These are phyloP conservation scores for Aspergillus fumigatiaffinis DNA, from an alignment of 2,329 filamentous ascomycete genomes.

Conservation along the genomic window DNA sequence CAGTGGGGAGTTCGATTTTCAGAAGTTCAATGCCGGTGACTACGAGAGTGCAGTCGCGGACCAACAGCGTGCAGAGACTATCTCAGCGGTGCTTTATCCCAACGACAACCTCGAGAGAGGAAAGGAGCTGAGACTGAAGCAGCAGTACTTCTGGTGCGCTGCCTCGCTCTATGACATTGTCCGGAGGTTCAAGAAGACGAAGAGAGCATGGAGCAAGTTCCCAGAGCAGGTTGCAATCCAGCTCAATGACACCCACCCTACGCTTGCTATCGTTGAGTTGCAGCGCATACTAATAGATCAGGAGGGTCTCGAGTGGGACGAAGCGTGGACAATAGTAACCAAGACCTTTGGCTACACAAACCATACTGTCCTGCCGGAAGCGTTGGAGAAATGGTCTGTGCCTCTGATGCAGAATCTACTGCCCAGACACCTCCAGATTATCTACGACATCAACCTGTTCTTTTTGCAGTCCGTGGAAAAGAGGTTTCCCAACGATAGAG, in stretches of 20 bases:
- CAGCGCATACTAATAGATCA: slow-evolving; percentile 87
- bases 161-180: slow-evolving; percentile 96
- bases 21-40: slow-evolving; percentile 97
- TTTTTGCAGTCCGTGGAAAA: slow-evolving; percentile 92
- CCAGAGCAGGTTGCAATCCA: slow-evolving; percentile 94
- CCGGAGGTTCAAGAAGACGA: slow-evolving; percentile 95
- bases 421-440: slow-evolving; percentile 91
- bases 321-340: slow-evolving; percentile 79
- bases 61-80: slow-evolving; percentile 97
- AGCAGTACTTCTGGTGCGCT: slow-evolving; percentile 99
- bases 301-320: slow-evolving; percentile 89
- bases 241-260: slow-evolving; percentile 96
- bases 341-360: slow-evolving; percentile 93
- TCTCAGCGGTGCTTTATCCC: slow-evolving; percentile 93
- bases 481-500: slow-evolving; percentile 81
- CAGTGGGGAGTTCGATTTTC: slow-evolving; percentile 97
- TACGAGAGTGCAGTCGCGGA: slow-evolving; percentile 98
- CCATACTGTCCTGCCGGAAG: slow-evolving; percentile 95
- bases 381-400: slow-evolving; percentile 97
- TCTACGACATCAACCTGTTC: slow-evolving; percentile 94
- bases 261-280: slow-evolving; percentile 90
- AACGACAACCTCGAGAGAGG: slow-evolving; percentile 96
- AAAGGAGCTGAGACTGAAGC: slow-evolving; percentile 95
- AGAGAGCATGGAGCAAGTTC: slow-evolving; percentile 86
- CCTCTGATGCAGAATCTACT: slow-evolving; percentile 87